Evolutionary conservation across 1,284 basidiomycete species (phyloP).

Genomic region (Phlebopus sp.): DNA sequence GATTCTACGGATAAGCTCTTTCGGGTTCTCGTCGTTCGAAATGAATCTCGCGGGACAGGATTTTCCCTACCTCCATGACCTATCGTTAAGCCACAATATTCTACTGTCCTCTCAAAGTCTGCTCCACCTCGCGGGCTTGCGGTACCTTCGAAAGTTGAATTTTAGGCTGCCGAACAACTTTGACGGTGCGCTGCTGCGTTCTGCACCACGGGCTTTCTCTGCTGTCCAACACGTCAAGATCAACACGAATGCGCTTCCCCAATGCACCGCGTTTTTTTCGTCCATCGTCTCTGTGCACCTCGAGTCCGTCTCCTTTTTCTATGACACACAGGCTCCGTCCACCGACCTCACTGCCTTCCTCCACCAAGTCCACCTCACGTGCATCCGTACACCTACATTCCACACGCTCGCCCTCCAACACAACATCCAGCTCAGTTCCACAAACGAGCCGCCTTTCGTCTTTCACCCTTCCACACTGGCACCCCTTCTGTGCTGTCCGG

Average conservation of each 20-base stretch:
- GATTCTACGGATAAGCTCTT: conserved; percentile 25
- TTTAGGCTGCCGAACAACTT: conserved; percentile 22
- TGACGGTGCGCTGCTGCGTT: conserved; percentile 5
- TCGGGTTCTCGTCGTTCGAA: conserved; percentile 15
- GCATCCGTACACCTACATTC: neutral
- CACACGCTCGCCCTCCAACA: conserved; percentile 29
- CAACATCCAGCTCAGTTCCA: conserved; percentile 19
- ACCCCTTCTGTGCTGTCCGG: conserved; percentile 23
- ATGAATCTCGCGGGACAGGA: conserved; percentile 19
- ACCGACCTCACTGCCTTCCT: conserved; percentile 26
- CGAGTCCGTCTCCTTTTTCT: conserved; percentile 22
- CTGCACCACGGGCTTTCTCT: conserved; percentile 16
- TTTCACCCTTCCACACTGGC: conserved; percentile 20
- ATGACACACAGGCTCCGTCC: conserved; percentile 25
- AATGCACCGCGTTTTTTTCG: conserved; percentile 26
- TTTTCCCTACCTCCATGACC: conserved; percentile 21
- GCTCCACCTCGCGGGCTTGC: conserved; percentile 19
- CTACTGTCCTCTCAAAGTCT: conserved; percentile 25
- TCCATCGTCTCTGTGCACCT: conserved; percentile 23
- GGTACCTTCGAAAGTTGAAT: conserved; percentile 21
- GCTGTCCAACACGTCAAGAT: conserved; percentile 23
- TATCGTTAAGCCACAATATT: conserved; percentile 24
- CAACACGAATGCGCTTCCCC: conserved; percentile 23
- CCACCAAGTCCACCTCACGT: conserved; percentile 17
- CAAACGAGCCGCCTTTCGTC: conserved; percentile 20